Evolutionary conservation across 2,329 filamentous ascomycete genomes (phyloP).

Genomic region (Exserohilum turcica): DNA sequence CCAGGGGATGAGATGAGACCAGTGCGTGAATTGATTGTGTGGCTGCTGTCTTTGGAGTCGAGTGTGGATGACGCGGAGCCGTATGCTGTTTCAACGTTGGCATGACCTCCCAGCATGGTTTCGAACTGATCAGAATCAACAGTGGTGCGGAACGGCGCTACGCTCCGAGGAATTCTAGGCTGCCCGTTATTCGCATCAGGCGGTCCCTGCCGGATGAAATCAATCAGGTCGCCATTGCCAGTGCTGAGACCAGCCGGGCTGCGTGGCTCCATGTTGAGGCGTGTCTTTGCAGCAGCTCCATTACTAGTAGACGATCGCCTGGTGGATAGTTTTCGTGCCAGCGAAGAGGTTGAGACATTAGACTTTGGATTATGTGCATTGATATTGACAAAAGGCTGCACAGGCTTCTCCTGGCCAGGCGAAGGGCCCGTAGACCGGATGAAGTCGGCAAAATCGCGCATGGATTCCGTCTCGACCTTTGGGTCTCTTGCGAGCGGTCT

Average conservation of each 20-base stretch:
- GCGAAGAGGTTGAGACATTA: constrained; percentile 29
- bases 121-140: constrained; percentile 82
- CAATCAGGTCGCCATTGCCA: constrained; percentile 81
- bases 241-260: constrained; percentile 70
- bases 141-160: constrained; percentile 82
- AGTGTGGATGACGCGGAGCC: constrained; percentile 43
- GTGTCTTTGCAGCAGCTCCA: constrained; percentile 33
- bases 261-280: constrained; percentile 59
- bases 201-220: constrained; percentile 91
- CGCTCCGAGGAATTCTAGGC: constrained; percentile 77
- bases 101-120: constrained; percentile 41
- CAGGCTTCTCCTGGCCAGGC: constrained; percentile 37
- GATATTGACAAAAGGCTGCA: constrained; percentile 43
- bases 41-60: constrained; percentile 52
- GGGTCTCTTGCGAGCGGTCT: constrained; percentile 69
- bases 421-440: constrained; percentile 78
- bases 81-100: constrained; percentile 42
- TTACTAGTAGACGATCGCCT: constrained; percentile 28
- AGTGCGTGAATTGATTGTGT: constrained; percentile 76
- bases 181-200: constrained; percentile 63
- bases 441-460: constrained; percentile 85
- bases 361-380: constrained; percentile 24
- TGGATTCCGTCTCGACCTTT: constrained; percentile 70
- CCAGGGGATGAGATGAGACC: constrained; percentile 60
- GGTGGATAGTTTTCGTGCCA: constrained; percentile 38